These are phyloP conservation scores for Dothiorella sarmentorum DNA, from an alignment of 2,329 filamentous ascomycete genomes.

Conservation along the genomic window DNA sequence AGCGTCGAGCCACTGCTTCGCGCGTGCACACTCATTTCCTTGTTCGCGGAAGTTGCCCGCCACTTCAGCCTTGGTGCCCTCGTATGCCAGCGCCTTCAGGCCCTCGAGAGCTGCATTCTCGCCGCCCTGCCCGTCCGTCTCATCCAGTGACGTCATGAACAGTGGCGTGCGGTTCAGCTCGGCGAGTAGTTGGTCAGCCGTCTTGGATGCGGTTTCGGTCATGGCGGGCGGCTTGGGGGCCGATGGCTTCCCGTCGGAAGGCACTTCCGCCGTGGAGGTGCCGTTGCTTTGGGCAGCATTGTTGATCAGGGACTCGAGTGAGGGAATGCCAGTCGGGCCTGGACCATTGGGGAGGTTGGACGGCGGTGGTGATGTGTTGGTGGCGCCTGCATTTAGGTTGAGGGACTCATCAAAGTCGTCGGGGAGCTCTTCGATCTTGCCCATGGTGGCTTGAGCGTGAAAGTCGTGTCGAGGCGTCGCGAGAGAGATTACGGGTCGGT, in stretches of 20 bases:
- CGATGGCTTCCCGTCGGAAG: slow-evolving; percentile 26
- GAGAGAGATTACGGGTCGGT: neutral
- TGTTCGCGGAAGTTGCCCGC: slow-evolving; percentile 82
- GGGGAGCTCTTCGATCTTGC: slow-evolving; percentile 48
- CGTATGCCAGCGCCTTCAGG: slow-evolving; percentile 84
- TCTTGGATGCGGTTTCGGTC: slow-evolving; percentile 55
- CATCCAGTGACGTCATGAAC: slow-evolving; percentile 90
- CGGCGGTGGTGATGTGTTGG: neutral
- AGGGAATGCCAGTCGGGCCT: neutral
- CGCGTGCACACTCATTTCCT: slow-evolving; percentile 82
- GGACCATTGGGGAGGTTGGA: neutral
- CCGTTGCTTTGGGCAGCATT: slow-evolving; percentile 2
- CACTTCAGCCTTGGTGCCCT: slow-evolving; percentile 83
- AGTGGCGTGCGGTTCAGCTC: slow-evolving; percentile 72
- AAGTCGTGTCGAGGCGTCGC: neutral
- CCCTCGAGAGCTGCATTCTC: slow-evolving; percentile 84
- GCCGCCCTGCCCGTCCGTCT: slow-evolving; percentile 57
- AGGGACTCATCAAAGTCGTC: slow-evolving; percentile 49
- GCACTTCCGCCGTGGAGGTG: neutral
- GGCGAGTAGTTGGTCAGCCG: slow-evolving; percentile 57
- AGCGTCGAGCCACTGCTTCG: slow-evolving; percentile 73
- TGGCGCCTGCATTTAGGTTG: slow-evolving; percentile 34
- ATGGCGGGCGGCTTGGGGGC: slow-evolving; percentile 57
- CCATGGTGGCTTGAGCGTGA: slow-evolving; percentile 23
- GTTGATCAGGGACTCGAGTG: slow-evolving; percentile 12